A percentile compares a stretch with the other conserved stretches of the same genome.
Conservation (phyloP, 805 yeast species). For the Ogataea saltuana region DNA sequence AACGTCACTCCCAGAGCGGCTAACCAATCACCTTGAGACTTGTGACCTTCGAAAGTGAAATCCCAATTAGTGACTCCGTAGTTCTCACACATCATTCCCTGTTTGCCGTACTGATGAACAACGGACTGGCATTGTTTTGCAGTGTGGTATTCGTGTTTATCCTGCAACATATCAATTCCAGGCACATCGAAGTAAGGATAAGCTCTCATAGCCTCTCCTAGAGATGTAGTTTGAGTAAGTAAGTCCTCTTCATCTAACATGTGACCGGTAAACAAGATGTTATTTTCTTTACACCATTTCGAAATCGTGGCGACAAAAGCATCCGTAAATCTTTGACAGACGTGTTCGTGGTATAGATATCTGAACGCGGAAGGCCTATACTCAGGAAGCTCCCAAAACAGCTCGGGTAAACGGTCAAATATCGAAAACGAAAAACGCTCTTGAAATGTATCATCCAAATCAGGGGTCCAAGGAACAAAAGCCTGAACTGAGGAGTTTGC, state of each 20-base stretch:
- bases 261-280: slow-evolving; percentile 13
- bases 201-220: slow-evolving; percentile 18
- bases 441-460: background rate
- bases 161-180: slow-evolving; percentile 18
- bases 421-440: background rate
- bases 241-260: slow-evolving; percentile 17
- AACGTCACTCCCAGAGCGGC: slow-evolving; percentile 17
- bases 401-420: slow-evolving; percentile 1
- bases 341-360: slow-evolving; percentile 13
- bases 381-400: slow-evolving; percentile 6
- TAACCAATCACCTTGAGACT: slow-evolving; percentile 18
- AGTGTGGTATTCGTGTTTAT: slow-evolving; percentile 18
- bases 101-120: slow-evolving; percentile 13
- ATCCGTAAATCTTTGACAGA: slow-evolving; percentile 15
- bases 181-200: slow-evolving; percentile 13
- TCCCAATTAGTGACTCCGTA: slow-evolving; percentile 19
- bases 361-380: slow-evolving; percentile 2
- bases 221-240: slow-evolving; percentile 13
- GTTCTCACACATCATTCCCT: slow-evolving; percentile 16
- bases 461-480: slow-evolving; percentile 6
- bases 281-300: slow-evolving; percentile 11
- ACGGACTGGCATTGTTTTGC: slow-evolving; percentile 18
- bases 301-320: slow-evolving; percentile 13
- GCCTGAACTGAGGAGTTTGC: background rate
- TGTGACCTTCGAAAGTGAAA: slow-evolving; percentile 17